Evolutionary conservation across 2,329 filamentous ascomycete genomes (phyloP).

Genomic region (Orbilia ellipsospora): DNA sequence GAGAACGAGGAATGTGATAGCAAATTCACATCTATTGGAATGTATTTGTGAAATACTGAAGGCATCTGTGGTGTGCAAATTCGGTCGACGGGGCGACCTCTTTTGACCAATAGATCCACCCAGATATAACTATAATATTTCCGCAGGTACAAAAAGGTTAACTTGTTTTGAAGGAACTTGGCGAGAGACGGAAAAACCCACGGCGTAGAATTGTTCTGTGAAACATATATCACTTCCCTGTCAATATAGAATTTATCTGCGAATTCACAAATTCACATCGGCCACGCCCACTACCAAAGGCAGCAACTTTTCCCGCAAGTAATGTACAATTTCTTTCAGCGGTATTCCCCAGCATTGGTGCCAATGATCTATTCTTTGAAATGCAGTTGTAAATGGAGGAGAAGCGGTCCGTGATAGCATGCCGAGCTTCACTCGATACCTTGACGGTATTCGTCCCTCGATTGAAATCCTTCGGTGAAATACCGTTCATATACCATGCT

Average conservation of each 20-base stretch:
- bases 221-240: too few relatives aligned
- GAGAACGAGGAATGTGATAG: constrained; percentile 28
- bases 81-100: too few relatives aligned
- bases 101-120: too few relatives aligned
- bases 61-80: too few relatives aligned
- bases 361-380: constrained; percentile 10
- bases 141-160: too few relatives aligned
- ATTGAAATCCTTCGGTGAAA: background rate
- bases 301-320: constrained; percentile 7
- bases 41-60: too few relatives aligned
- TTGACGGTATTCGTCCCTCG: background rate
- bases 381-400: background rate
- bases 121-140: too few relatives aligned
- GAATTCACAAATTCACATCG: too few relatives aligned
- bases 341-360: constrained; percentile 18
- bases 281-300: background rate
- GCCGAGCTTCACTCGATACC: constrained; percentile 3
- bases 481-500: constrained; percentile 22
- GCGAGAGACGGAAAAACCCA: too few relatives aligned
- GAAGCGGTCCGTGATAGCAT: background rate
- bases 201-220: too few relatives aligned
- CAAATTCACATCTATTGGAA: constrained; percentile 31
- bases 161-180: too few relatives aligned
- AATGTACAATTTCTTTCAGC: constrained; percentile 8
- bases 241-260: too few relatives aligned